Percentiles rank a stretch among this genome's conserved stretches.
Evolutionary conservation across 2,329 filamentous ascomycete species (phyloP).

Genomic region (Pestalotiopsis sp.): DNA sequence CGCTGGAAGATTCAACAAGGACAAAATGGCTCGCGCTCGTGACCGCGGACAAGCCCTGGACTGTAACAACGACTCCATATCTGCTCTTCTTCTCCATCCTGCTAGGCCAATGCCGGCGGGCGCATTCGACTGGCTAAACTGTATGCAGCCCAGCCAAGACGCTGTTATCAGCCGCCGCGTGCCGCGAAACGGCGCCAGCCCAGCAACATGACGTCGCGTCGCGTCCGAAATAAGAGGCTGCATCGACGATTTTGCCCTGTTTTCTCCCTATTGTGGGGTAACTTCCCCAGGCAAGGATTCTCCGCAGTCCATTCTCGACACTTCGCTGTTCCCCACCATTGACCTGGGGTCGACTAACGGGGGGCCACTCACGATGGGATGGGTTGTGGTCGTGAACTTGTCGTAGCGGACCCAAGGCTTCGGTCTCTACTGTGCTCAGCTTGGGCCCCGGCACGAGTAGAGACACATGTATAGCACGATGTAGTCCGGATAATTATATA

Average conservation of each 20-base stretch:
- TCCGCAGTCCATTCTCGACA: conserved; percentile 7
- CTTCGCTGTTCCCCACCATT: not conserved
- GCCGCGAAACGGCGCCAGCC: not conserved
- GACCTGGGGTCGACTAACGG: not conserved
- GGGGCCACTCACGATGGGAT: not conserved
- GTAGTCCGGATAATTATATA: not conserved
- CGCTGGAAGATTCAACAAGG: not conserved
- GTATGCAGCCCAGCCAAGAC: not conserved
- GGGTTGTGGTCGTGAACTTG: not conserved
- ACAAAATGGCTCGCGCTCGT: not conserved
- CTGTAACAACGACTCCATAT: not conserved
- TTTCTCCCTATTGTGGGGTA: not conserved
- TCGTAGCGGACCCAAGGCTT: not conserved
- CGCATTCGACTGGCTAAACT: too few species aligned
- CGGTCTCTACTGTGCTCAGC: not conserved
- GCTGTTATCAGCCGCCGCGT: not conserved
- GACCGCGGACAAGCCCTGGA: not conserved
- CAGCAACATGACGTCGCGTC: not conserved
- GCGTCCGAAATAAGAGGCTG: not conserved
- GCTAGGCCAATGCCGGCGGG: not conserved
- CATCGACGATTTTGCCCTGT: conserved; percentile 10
- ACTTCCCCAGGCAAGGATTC: not conserved
- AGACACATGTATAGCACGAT: not conserved
- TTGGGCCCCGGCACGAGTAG: not conserved
- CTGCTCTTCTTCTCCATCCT: not conserved